Evolutionary conservation across 305 asterid genomes (phyloP).

Genomic region (Caryopteris hybrid): DNA sequence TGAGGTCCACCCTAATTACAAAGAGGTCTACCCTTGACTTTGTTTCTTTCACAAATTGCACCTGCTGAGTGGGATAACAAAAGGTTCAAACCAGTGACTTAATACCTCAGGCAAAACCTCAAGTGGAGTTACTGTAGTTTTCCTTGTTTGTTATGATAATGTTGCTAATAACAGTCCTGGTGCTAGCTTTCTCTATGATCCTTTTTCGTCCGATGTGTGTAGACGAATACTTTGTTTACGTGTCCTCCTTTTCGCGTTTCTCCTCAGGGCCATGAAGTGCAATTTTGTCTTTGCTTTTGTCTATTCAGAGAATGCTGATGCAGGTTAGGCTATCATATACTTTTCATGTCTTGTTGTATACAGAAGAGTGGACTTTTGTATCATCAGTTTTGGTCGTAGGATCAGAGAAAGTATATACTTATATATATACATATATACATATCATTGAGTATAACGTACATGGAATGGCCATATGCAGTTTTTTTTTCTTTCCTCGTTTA

Average conservation of each 20-base stretch:
- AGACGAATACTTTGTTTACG: neutral
- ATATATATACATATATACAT: neutral
- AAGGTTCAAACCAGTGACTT: too few relatives aligned
- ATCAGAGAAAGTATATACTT: slow-evolving; percentile 11
- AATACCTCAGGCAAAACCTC: neutral
- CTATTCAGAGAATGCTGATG: slow-evolving; percentile 17
- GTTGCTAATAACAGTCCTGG: neutral
- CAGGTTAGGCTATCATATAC: slow-evolving; percentile 29
- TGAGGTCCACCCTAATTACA: too few relatives aligned
- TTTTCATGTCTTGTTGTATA: slow-evolving; percentile 12
- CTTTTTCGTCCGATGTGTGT: neutral
- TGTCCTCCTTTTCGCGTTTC: slow-evolving; percentile 9
- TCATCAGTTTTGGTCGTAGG: slow-evolving; percentile 18
- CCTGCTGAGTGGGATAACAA: too few relatives aligned
- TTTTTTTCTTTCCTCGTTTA: neutral
- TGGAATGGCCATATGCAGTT: neutral
- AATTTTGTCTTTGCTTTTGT: slow-evolving; percentile 17
- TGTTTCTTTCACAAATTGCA: too few relatives aligned
- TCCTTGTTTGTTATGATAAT: neutral
- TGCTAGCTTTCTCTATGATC: neutral
- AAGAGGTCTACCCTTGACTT: too few relatives aligned
- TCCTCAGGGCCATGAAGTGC: slow-evolving; percentile 24
- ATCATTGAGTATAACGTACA: too few relatives aligned
- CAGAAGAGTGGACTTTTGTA: slow-evolving; percentile 18
- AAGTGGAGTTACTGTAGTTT: neutral